Evolutionary conservation across 2,329 filamentous ascomycete genomes (phyloP).

Genomic region (Tolypocladium pustulatum): DNA sequence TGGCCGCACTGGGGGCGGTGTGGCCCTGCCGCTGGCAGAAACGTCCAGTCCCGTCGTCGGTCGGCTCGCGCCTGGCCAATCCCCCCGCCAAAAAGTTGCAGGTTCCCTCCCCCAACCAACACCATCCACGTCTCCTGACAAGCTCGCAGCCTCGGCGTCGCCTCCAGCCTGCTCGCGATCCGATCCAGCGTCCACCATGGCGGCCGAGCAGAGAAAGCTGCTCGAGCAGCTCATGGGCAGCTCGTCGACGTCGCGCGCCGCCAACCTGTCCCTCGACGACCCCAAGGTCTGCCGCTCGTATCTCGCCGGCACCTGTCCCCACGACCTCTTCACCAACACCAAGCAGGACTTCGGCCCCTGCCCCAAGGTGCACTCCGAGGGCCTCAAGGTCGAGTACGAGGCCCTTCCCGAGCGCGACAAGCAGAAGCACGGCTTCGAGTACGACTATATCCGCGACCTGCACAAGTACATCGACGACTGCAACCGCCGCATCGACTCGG

Average conservation of each 20-base stretch:
- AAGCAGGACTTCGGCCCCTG: conserved; percentile 93
- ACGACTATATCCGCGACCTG: conserved; percentile 93
- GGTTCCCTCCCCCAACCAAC: background rate
- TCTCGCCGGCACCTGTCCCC: conserved; percentile 85
- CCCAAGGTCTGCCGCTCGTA: conserved; percentile 92
- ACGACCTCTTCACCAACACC: conserved; percentile 99
- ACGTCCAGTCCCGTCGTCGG: too few relatives aligned
- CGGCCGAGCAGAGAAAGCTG: conserved; percentile 95
- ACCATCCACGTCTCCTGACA: background rate
- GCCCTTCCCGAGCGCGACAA: conserved; percentile 59
- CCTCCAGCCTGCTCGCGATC: background rate
- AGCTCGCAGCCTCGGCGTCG: background rate
- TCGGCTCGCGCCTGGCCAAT: background rate
- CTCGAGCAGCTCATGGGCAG: conserved; percentile 93
- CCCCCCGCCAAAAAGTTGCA: background rate
- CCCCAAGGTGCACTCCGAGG: conserved; percentile 78
- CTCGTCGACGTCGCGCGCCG: conserved; percentile 60
- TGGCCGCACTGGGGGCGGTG: too few relatives aligned
- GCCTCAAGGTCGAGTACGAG: conserved; percentile 82
- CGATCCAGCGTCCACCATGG: conserved; percentile 46
- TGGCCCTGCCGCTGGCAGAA: background rate
- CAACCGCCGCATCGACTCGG: conserved; percentile 83
- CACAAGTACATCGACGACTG: conserved; percentile 96
- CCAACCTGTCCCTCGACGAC: conserved; percentile 81
- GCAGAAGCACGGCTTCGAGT: conserved; percentile 79